phyloP scores from a whole-genome alignment of 176 grass and related monocot species.

The Elymus sibiricus region DNA sequence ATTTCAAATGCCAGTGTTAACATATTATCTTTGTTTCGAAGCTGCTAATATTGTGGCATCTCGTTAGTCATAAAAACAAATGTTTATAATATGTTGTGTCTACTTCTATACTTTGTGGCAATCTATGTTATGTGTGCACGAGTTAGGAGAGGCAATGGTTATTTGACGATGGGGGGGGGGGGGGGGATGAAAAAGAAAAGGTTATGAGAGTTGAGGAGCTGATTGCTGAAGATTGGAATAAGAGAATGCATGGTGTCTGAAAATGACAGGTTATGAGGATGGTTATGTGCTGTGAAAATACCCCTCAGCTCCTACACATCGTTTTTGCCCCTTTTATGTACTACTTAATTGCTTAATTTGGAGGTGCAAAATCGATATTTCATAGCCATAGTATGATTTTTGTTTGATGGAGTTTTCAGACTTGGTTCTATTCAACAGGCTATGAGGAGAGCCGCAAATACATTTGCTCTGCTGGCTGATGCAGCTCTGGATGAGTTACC shows the following conservation, averaged over 20 bases:
- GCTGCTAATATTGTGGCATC: not conserved
- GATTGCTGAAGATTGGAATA: not conserved
- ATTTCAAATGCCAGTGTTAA: not conserved
- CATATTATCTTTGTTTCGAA: not conserved
- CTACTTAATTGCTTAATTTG: not conserved
- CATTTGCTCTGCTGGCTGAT: slow-evolving; percentile 67
- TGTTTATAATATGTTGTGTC: not conserved
- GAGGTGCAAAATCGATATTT: not conserved
- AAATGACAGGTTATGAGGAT: not conserved
- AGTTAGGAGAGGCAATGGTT: not conserved
- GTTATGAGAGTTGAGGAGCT: not conserved
- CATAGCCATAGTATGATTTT: not conserved
- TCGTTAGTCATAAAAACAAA: not conserved
- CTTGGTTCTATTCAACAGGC: slow-evolving; percentile 43
- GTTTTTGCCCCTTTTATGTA: not conserved
- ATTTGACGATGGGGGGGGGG: not conserved
- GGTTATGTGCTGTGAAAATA: not conserved
- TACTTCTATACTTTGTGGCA: not conserved
- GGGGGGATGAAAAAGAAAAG: not conserved
- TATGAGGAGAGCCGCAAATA: slow-evolving; percentile 72
- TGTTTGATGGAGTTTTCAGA: not conserved
- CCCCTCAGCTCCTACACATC: not conserved
- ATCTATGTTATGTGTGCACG: not conserved
- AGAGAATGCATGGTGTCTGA: not conserved
- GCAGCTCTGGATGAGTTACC: slow-evolving; percentile 65